These are phyloP conservation scores for Chytridiales sp. DNA, from an alignment of 371 early-diverging fungal species.

Conservation along the genomic window DNA sequence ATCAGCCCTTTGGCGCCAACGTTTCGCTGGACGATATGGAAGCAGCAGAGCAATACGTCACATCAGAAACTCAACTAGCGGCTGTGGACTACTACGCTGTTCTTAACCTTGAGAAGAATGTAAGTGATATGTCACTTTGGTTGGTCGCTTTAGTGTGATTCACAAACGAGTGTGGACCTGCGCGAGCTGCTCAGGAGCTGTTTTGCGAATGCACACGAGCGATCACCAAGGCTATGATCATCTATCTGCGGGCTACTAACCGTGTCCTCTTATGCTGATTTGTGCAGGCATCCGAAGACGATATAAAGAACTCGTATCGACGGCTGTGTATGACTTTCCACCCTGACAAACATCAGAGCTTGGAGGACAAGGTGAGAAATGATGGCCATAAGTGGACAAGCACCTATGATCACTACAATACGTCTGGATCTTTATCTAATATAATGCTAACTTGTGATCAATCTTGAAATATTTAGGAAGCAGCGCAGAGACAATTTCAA, in stretches of 20 bases:
- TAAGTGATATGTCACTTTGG: slow-evolving; percentile 23
- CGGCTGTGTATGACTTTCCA: slow-evolving; percentile 82
- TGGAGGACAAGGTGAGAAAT: slow-evolving; percentile 34
- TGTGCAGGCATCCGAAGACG: slow-evolving; percentile 74
- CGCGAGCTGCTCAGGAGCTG: not conserved
- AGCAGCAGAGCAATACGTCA: not conserved
- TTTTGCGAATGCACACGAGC: not conserved
- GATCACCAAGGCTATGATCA: not conserved
- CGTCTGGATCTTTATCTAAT: not conserved
- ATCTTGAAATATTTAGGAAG: slow-evolving; percentile 30
- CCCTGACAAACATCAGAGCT: slow-evolving; percentile 77
- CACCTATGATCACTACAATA: too few species aligned
- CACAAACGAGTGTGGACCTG: not conserved
- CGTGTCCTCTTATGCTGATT: not conserved
- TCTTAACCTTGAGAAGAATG: slow-evolving; percentile 76
- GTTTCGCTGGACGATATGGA: slow-evolving; percentile 8
- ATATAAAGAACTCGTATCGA: slow-evolving; percentile 81
- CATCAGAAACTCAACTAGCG: not conserved
- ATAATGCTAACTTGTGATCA: slow-evolving; percentile 29
- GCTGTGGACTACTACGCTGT: slow-evolving; percentile 74
- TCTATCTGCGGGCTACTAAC: not conserved
- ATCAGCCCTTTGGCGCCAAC: too few species aligned
- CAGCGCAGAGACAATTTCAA: slow-evolving; percentile 78
- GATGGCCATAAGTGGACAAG: not conserved
- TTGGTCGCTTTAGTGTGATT: not conserved